Conservation (phyloP, 2,329 filamentous ascomycete species). For the Pseudogymnoascus sp. region DNA sequence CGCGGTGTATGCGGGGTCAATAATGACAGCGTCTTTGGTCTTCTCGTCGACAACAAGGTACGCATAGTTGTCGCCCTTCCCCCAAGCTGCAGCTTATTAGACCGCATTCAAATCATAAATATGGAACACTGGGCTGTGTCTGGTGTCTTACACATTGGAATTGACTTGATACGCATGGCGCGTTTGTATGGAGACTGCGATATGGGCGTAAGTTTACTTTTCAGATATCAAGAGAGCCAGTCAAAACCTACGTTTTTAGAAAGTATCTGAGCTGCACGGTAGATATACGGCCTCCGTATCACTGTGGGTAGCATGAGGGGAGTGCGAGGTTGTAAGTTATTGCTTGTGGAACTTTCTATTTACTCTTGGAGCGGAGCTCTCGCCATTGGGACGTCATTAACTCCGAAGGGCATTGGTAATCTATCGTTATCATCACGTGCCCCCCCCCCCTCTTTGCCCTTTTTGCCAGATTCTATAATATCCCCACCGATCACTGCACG, state of each 20-base stretch:
- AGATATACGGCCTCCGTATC: neutral
- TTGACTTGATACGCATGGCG: constrained; percentile 77
- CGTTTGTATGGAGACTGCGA: constrained; percentile 8
- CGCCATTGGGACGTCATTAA: neutral
- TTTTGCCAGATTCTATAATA: neutral
- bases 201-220: neutral
- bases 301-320: neutral
- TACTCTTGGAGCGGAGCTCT: constrained; percentile 1
- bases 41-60: constrained; percentile 74
- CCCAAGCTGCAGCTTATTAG: constrained; percentile 50
- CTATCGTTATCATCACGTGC: constrained; percentile 5
- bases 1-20: constrained; percentile 70
- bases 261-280: neutral
- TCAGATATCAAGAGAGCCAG: neutral
- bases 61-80: constrained; percentile 73
- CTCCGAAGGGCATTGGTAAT: neutral
- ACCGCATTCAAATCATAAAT: constrained; percentile 11
- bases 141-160: constrained; percentile 69
- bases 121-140: neutral
- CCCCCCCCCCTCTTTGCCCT: neutral
- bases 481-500: neutral
- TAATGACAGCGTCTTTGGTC: constrained; percentile 67
- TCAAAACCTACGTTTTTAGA: neutral
- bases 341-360: constrained; percentile 3
- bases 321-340: neutral